Conservation (phyloP, 345 rosid species). For the Eutrema yunnanense region DNA sequence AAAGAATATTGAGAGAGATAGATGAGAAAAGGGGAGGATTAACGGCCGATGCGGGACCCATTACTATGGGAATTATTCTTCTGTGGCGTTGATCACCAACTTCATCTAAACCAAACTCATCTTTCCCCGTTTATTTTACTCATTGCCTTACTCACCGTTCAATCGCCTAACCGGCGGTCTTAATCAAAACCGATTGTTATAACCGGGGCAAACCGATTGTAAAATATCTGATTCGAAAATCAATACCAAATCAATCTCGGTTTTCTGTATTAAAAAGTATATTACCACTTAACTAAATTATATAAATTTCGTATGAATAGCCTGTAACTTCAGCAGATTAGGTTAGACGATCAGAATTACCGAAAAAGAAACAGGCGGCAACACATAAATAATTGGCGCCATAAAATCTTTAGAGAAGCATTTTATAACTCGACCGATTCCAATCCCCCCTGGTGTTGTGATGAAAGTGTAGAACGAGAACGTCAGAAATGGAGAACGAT, state of each 20-base stretch:
- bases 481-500: constrained; percentile 4
- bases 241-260: no score
- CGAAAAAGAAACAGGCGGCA: constrained; percentile 12
- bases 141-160: not conserved
- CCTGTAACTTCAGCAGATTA: not conserved
- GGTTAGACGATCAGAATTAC: not conserved
- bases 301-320: no score
- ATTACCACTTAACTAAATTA: no score
- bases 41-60: constrained; percentile 58
- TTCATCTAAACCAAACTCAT: not conserved
- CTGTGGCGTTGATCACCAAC: not conserved
- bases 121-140: constrained; percentile 3
- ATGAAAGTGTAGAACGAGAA: not conserved
- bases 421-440: not conserved
- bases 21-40: constrained; percentile 24
- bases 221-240: no score
- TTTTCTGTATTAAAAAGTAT: no score
- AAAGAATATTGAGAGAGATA: not conserved
- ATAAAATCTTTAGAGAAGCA: no score
- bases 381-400: constrained; percentile 5
- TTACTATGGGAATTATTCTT: constrained; percentile 13
- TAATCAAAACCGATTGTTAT: not conserved
- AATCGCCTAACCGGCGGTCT: constrained; percentile 1
- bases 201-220: no score
- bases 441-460: not conserved